These are phyloP conservation scores for Passalora sequoiae DNA, from an alignment of 2,329 filamentous ascomycete genomes.

Conservation along the genomic window DNA sequence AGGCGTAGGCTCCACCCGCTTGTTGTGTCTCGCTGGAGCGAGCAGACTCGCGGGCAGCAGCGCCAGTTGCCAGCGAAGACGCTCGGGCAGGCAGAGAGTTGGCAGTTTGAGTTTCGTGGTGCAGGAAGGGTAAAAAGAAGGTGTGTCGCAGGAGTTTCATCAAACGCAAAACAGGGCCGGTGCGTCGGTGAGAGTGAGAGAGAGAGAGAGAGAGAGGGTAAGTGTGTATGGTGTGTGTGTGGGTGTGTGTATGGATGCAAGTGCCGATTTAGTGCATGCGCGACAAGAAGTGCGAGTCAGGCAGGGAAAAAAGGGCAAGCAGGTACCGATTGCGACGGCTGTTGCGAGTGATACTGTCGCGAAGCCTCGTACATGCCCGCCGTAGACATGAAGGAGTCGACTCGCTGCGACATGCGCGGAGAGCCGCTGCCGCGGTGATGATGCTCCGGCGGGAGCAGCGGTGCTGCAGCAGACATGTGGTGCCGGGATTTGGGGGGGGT, in stretches of 20 bases:
- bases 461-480: constrained; percentile 2
- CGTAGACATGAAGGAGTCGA: neutral
- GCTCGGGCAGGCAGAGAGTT: neutral
- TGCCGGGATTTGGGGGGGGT: neutral
- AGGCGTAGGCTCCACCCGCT: neutral
- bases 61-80: neutral
- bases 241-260: too few relatives aligned
- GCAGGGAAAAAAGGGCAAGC: too few relatives aligned
- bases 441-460: too few relatives aligned
- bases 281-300: too few relatives aligned
- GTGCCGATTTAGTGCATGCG: too few relatives aligned
- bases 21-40: constrained; percentile 1
- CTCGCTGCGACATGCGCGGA: neutral
- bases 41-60: too few relatives aligned
- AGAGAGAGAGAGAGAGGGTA: constrained; percentile 4
- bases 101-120: constrained; percentile 18
- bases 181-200: constrained; percentile 8
- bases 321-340: too few relatives aligned
- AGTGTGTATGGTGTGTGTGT: too few relatives aligned
- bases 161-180: constrained; percentile 19
- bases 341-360: neutral
- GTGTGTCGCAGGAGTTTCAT: constrained; percentile 16
- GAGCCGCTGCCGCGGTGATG: constrained; percentile 1
- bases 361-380: neutral
- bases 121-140: constrained; percentile 16